phyloP scores from a whole-genome alignment of 2,329 filamentous ascomycete genomes.

The Fusarium nodosum region DNA sequence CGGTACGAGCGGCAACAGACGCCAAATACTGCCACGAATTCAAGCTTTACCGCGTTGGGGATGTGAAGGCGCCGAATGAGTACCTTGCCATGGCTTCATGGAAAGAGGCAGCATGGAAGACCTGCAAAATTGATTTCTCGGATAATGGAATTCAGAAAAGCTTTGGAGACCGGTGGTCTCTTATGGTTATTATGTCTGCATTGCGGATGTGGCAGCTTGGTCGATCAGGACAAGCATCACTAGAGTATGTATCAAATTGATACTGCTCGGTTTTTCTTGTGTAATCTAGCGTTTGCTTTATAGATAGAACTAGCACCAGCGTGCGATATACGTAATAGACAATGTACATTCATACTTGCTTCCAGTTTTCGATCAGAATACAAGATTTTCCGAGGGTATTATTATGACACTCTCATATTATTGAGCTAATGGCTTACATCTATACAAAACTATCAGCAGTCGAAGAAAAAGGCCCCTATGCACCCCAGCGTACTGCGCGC shows the following conservation, averaged over 20 bases:
- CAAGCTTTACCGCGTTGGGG: constrained; percentile 39
- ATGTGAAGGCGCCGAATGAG: constrained; percentile 32
- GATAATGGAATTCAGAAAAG: constrained; percentile 25
- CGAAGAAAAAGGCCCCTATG: background rate
- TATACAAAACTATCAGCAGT: background rate
- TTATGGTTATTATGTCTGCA: constrained; percentile 41
- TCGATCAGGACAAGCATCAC: constrained; percentile 38
- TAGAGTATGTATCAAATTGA: constrained; percentile 37
- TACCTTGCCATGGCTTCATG: constrained; percentile 38
- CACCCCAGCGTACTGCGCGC: background rate
- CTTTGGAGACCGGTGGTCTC: constrained; percentile 36
- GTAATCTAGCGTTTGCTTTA: constrained; percentile 12
- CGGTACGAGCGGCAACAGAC: constrained; percentile 24
- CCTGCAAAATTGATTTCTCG: constrained; percentile 39
- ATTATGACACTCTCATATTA: background rate
- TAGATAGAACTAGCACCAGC: background rate
- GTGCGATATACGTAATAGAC: constrained; percentile 16
- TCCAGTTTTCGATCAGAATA: background rate
- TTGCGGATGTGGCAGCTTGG: constrained; percentile 42
- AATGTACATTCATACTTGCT: background rate
- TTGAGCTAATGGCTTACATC: background rate
- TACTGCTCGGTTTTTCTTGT: constrained; percentile 12
- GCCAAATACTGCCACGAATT: constrained; percentile 39
- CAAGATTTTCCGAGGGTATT: background rate
- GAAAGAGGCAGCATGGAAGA: constrained; percentile 42